A percentile compares a stretch with the other conserved stretches of the same genome.
These are phyloP conservation scores for Leucaena leucocephala DNA, from an alignment of 306 rosid genomes.

Conservation along the genomic window DNA sequence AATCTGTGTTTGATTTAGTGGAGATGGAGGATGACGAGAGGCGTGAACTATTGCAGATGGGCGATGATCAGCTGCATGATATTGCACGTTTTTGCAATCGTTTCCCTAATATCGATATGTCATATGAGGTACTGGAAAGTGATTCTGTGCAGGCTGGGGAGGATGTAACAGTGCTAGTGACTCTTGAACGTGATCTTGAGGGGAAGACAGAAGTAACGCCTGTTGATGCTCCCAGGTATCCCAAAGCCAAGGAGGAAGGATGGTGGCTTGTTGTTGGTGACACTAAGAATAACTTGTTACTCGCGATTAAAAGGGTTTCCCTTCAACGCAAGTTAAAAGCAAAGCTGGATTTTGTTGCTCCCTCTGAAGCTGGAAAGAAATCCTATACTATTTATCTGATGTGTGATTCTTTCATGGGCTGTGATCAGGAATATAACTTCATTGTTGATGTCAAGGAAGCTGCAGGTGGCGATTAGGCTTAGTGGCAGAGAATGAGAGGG, in stretches of 20 bases:
- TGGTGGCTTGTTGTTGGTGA: constrained; percentile 98
- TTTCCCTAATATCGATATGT: constrained; percentile 81
- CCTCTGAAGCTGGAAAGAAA: constrained; percentile 76
- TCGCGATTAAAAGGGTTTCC: constrained; percentile 81
- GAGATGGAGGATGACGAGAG: constrained; percentile 91
- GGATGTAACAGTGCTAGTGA: constrained; percentile 62
- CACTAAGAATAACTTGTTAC: constrained; percentile 66
- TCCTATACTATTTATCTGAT: constrained; percentile 73
- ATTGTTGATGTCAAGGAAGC: constrained; percentile 64
- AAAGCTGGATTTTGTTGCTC: constrained; percentile 76
- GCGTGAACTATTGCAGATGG: constrained; percentile 73
- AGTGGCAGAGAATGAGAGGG: constrained; percentile 46
- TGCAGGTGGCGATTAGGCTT: constrained; percentile 47
- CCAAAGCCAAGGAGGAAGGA: constrained; percentile 90
- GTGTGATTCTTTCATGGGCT: constrained; percentile 94
- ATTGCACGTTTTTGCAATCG: constrained; percentile 83
- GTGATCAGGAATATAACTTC: constrained; percentile 88
- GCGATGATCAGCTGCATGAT: constrained; percentile 71
- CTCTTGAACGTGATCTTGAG: constrained; percentile 68
- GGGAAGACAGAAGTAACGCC: constrained; percentile 57
- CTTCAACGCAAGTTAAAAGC: constrained; percentile 73
- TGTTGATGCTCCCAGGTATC: constrained; percentile 77
- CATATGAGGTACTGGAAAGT: constrained; percentile 65
- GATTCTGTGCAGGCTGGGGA: constrained; percentile 68
- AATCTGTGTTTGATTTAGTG: constrained; percentile 82